These are phyloP conservation scores for Pneumocystis jirovecii DNA, from an alignment of 1,139 yeast species.

Conservation along the genomic window DNA sequence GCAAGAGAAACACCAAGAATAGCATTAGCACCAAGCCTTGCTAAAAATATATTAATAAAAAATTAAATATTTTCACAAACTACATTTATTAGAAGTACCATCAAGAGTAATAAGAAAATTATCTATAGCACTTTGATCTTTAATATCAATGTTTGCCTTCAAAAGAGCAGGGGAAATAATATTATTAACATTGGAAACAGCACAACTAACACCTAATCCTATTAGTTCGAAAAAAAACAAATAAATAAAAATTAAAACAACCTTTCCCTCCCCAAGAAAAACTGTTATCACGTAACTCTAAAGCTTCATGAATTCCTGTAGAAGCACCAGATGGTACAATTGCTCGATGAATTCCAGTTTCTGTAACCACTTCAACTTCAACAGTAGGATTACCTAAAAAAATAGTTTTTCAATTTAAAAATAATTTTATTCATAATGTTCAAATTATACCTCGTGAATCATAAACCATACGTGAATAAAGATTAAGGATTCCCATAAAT, in stretches of 20 bases:
- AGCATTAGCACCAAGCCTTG: constrained; percentile 92
- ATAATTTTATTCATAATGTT: not conserved
- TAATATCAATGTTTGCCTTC: constrained; percentile 56
- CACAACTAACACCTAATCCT: constrained; percentile 52
- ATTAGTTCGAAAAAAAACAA: not conserved
- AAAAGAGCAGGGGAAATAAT: constrained; percentile 78
- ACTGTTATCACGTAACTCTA: constrained; percentile 91
- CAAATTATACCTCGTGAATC: constrained; percentile 48
- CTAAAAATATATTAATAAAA: constrained; percentile 4
- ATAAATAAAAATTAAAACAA: not conserved
- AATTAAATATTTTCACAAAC: not conserved
- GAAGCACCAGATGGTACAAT: constrained; percentile 97
- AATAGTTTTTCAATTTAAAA: not conserved
- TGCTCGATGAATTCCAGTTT: constrained; percentile 74
- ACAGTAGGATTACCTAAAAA: constrained; percentile 65
- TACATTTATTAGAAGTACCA: constrained; percentile 78
- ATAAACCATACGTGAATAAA: constrained; percentile 83
- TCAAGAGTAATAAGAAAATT: constrained; percentile 63
- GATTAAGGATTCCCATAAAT: constrained; percentile 38
- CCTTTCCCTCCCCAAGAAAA: constrained; percentile 88
- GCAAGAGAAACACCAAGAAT: constrained; percentile 89
- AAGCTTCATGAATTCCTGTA: constrained; percentile 71
- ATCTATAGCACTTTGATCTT: constrained; percentile 67
- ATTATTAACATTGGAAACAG: constrained; percentile 80
- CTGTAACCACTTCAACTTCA: constrained; percentile 83